A percentile compares a stretch with the other conserved stretches of the same genome.
phyloP scores from a whole-genome alignment of 345 rosid species.

The Salix suchowensis region DNA sequence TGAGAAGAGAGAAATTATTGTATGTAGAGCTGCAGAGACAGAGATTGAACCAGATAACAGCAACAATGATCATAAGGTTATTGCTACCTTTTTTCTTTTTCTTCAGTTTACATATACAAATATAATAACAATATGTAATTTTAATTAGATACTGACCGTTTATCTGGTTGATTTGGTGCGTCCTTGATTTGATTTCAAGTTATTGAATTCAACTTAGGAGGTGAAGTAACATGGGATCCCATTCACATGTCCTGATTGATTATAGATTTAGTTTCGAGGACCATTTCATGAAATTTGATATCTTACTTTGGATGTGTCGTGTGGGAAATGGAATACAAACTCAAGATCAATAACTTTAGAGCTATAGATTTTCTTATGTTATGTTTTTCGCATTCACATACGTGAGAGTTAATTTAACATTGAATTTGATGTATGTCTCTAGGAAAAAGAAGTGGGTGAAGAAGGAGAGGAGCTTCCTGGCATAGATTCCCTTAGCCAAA shows the following conservation, averaged over 20 bases:
- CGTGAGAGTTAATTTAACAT: neutral
- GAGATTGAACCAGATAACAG: slow-evolving; percentile 64
- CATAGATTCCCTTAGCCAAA: slow-evolving; percentile 30
- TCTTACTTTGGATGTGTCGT: neutral
- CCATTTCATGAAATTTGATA: neutral
- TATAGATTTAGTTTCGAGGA: neutral
- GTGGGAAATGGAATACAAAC: neutral
- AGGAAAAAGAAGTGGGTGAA: slow-evolving; percentile 46
- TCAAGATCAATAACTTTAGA: too few relatives aligned
- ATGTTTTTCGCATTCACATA: neutral
- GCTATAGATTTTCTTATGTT: neutral
- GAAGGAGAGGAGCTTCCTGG: slow-evolving; percentile 38
- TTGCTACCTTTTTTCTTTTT: neutral
- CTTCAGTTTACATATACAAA: neutral
- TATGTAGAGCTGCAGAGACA: slow-evolving; percentile 58
- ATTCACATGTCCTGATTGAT: neutral
- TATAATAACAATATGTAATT: too few relatives aligned
- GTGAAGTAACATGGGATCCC: too few relatives aligned
- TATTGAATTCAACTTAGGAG: too few relatives aligned
- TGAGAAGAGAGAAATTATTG: slow-evolving; percentile 38
- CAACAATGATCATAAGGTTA: slow-evolving; percentile 70
- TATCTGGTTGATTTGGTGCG: neutral
- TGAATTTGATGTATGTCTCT: slow-evolving; percentile 8
- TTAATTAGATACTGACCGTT: neutral
- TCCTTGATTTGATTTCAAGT: neutral